phyloP scores from a whole-genome alignment of 2,329 filamentous ascomycete species.

The Fulvia fulva region DNA sequence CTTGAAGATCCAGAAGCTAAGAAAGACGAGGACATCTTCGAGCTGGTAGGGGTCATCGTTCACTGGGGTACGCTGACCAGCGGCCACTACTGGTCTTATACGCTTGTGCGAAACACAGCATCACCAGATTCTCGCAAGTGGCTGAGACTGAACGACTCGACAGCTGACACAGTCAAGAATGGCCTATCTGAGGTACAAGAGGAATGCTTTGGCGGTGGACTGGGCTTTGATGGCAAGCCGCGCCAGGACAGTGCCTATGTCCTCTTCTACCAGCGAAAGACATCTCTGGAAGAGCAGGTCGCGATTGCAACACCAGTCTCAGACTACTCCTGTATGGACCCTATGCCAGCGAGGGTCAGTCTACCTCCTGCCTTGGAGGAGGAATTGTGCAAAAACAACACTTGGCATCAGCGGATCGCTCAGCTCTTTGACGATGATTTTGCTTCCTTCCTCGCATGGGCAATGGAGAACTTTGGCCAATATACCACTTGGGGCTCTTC shows the following conservation, averaged over 20 bases:
- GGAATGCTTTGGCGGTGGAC: constrained; percentile 62
- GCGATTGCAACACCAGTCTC: constrained; percentile 4
- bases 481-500: neutral
- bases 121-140: constrained; percentile 58
- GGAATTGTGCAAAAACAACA: constrained; percentile 15
- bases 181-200: constrained; percentile 68
- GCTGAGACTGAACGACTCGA: constrained; percentile 94
- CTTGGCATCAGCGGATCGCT: constrained; percentile 14
- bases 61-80: constrained; percentile 90
- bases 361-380: constrained; percentile 8
- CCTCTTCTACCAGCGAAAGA: constrained; percentile 77
- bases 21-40: constrained; percentile 70
- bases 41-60: constrained; percentile 90
- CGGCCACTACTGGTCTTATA: constrained; percentile 96
- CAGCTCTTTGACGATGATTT: constrained; percentile 26
- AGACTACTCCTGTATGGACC: constrained; percentile 7
- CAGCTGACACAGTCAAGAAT: constrained; percentile 63
- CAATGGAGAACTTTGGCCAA: constrained; percentile 8
- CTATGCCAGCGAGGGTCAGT: constrained; percentile 16
- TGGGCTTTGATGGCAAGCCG: constrained; percentile 56
- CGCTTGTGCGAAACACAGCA: constrained; percentile 61
- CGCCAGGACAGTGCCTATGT: constrained; percentile 75
- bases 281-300: constrained; percentile 12
- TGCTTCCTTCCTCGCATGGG: constrained; percentile 19
- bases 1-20: constrained; percentile 60